Percentiles rank a stretch among this genome's conserved stretches.
Conservation (phyloP, 2,329 filamentous ascomycete species). For the Aspergillus pseudoviridinutans region DNA sequence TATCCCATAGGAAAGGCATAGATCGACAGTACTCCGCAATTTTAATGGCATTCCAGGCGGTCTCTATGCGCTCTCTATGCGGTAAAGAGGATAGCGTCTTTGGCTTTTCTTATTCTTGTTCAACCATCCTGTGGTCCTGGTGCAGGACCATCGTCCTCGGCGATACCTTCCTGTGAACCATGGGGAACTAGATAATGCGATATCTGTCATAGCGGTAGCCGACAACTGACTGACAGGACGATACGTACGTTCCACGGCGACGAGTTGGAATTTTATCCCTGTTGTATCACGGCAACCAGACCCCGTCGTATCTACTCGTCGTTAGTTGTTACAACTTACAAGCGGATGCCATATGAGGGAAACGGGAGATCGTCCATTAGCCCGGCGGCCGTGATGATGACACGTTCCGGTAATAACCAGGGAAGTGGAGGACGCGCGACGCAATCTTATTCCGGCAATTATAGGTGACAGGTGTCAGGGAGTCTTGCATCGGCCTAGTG, state of each 20-base stretch:
- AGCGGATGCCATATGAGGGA: neutral
- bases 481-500: neutral
- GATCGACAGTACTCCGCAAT: neutral
- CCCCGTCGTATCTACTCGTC: neutral
- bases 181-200: neutral
- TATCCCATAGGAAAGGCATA: neutral
- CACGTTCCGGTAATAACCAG: neutral
- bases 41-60: neutral
- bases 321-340: neutral
- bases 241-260: neutral
- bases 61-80: neutral
- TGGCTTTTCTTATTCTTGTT: neutral
- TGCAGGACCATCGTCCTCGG: neutral
- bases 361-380: slow-evolving; percentile 21
- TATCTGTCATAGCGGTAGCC: neutral
- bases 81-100: neutral
- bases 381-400: neutral
- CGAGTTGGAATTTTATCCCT: neutral
- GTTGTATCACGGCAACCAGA: neutral
- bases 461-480: neutral
- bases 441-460: neutral
- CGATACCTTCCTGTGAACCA: neutral
- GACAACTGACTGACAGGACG: neutral
- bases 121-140: neutral
- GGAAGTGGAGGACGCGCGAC: neutral